These are phyloP conservation scores for Calonectria pseudoturangicola DNA, from an alignment of 2,329 filamentous ascomycete species.

Conservation along the genomic window DNA sequence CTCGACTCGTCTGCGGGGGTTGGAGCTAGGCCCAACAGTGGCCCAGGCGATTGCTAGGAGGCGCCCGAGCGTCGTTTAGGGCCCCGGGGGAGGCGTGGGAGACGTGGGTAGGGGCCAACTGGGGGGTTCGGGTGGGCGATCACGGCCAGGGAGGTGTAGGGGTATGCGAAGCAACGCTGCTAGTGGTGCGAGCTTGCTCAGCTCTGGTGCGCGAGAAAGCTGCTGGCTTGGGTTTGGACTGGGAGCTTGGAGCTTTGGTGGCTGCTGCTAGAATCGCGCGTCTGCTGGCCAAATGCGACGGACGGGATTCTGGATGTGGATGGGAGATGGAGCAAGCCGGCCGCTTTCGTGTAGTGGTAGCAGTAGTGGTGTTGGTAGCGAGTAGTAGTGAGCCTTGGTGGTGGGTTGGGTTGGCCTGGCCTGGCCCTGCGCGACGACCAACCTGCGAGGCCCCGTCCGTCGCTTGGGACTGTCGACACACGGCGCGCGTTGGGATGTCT, in stretches of 20 bases:
- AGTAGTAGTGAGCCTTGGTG: not conserved
- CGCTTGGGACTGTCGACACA: slow-evolving; percentile 26
- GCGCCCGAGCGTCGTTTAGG: slow-evolving; percentile 55
- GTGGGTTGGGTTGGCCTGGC: not conserved
- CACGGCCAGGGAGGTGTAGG: slow-evolving; percentile 46
- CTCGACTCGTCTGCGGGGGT: slow-evolving; percentile 55
- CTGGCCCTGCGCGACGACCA: not conserved
- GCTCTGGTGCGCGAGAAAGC: slow-evolving; percentile 28
- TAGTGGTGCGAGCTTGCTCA: slow-evolving; percentile 31
- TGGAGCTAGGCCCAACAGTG: slow-evolving; percentile 55
- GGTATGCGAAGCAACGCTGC: slow-evolving; percentile 18
- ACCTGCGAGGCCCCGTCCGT: slow-evolving; percentile 15
- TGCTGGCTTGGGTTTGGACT: slow-evolving; percentile 27
- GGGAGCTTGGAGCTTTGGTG: slow-evolving; percentile 41
- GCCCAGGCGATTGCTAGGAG: slow-evolving; percentile 52
- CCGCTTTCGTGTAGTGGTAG: slow-evolving; percentile 27
- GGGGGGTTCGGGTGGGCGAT: slow-evolving; percentile 52
- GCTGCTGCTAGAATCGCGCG: slow-evolving; percentile 24
- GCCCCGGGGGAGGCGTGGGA: slow-evolving; percentile 49
- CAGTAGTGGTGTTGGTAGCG: slow-evolving; percentile 13
- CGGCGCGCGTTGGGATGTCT: slow-evolving; percentile 16
- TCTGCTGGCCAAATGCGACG: slow-evolving; percentile 23
- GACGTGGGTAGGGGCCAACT: slow-evolving; percentile 39
- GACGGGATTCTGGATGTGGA: not conserved
- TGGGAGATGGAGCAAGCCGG: slow-evolving; percentile 17